These are phyloP conservation scores for Hyaloscypha finlandica DNA, from an alignment of 495 filamentous ascomycete species.

Conservation along the genomic window DNA sequence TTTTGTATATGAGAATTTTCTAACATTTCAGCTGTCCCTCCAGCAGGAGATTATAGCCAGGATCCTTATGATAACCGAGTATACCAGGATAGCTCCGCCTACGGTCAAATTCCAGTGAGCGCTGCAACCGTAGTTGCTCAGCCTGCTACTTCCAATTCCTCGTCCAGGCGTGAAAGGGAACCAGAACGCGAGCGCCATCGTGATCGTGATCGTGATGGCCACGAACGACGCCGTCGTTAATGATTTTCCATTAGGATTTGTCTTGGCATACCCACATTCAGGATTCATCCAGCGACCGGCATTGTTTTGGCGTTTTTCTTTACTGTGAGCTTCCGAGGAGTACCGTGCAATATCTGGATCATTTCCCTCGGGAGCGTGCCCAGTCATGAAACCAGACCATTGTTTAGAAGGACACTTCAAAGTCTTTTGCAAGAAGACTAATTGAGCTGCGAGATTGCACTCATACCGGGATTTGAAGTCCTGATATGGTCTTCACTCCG, in stretches of 20 bases:
- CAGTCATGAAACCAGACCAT: slow-evolving; percentile 25
- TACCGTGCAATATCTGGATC: slow-evolving; percentile 22
- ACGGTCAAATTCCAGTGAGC: slow-evolving; percentile 20
- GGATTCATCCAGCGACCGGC: slow-evolving; percentile 19
- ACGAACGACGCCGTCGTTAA: slow-evolving; percentile 7
- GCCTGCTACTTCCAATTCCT: slow-evolving; percentile 13
- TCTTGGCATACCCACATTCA: slow-evolving; percentile 16
- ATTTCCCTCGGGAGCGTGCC: slow-evolving; percentile 19
- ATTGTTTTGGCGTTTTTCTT: slow-evolving; percentile 32
- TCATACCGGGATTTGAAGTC: slow-evolving; percentile 15
- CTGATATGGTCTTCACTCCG: slow-evolving; percentile 12
- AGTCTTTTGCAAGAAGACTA: slow-evolving; percentile 20
- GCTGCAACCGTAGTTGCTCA: slow-evolving; percentile 8
- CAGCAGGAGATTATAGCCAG: slow-evolving; percentile 11
- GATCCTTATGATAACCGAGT: slow-evolving; percentile 4
- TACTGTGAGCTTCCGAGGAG: slow-evolving; percentile 20
- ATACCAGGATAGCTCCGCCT: slow-evolving; percentile 19
- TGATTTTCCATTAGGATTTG: slow-evolving; percentile 20
- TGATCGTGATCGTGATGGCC: slow-evolving; percentile 14
- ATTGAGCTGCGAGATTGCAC: slow-evolving; percentile 22
- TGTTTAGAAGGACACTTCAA: slow-evolving; percentile 15
- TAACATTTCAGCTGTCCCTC: slow-evolving; percentile 30
- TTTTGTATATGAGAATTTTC: slow-evolving; percentile 21
- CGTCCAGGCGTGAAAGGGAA: slow-evolving; percentile 23
- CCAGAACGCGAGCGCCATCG: slow-evolving; percentile 23